These are phyloP conservation scores for Avena eriantha DNA, from an alignment of 176 grass and related monocot species.

Conservation along the genomic window DNA sequence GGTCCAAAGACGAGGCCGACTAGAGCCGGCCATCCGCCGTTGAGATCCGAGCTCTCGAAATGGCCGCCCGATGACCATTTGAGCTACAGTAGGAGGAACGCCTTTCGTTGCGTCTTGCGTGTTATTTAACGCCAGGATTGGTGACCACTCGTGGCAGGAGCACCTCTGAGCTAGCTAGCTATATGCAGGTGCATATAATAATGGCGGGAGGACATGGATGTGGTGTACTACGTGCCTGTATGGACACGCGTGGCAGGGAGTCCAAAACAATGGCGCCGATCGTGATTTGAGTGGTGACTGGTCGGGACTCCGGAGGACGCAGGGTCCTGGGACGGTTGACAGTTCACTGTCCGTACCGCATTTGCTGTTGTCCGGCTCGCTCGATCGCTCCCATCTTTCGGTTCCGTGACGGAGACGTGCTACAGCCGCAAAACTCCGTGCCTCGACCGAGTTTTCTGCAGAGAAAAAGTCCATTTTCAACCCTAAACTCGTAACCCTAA, in stretches of 20 bases:
- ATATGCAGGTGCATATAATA: not conserved
- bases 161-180: not conserved
- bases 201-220: not conserved
- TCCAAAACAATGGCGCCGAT: conserved; percentile 15
- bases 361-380: no score
- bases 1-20: conserved; percentile 36
- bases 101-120: conserved; percentile 22
- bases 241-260: not conserved
- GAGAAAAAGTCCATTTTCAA: no score
- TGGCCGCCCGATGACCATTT: conserved; percentile 46
- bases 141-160: not conserved
- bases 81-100: not conserved
- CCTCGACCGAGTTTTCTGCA: no score
- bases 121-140: not conserved
- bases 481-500: no score
- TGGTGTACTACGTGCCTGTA: not conserved
- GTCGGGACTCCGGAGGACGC: not conserved
- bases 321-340: not conserved
- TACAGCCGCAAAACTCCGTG: no score
- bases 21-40: not conserved
- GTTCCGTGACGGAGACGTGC: no score
- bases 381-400: no score
- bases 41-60: conserved; percentile 69
- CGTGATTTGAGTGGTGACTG: not conserved
- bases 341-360: no score